Evolutionary conservation across 2,329 filamentous ascomycete genomes (phyloP).

Genomic region (Exophiala calicioides): DNA sequence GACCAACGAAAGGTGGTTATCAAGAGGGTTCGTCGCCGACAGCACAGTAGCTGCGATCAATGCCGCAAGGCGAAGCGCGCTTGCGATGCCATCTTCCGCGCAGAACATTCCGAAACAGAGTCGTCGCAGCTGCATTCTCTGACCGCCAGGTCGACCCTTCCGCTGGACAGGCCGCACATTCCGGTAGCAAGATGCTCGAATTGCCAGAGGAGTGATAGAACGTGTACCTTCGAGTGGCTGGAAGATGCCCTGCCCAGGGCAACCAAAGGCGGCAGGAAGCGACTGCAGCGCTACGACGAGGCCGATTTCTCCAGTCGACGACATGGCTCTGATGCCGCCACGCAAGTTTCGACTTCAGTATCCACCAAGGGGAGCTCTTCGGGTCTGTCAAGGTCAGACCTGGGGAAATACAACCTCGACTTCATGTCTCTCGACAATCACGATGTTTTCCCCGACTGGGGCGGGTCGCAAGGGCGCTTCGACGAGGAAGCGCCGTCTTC

Average conservation of each 20-base stretch:
- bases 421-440: not conserved
- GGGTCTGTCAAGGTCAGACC: not conserved
- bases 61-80: slow-evolving; percentile 11
- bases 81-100: slow-evolving; percentile 4
- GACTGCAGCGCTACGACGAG: not conserved
- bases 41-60: slow-evolving; percentile 16
- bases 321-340: not conserved
- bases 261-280: slow-evolving; percentile 6
- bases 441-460: not conserved
- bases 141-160: not conserved
- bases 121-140: not conserved
- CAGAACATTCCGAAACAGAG: not conserved
- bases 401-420: not conserved
- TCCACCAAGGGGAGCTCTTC: slow-evolving; percentile 1
- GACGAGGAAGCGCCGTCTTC: too few species aligned
- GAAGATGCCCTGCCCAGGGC: slow-evolving; percentile 2
- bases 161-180: not conserved
- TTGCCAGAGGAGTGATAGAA: slow-evolving; percentile 5
- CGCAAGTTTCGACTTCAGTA: not conserved
- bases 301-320: not conserved
- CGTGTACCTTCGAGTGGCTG: slow-evolving; percentile 11
- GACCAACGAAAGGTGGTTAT: slow-evolving; percentile 11
- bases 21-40: slow-evolving; percentile 11
- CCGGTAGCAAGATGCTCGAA: slow-evolving; percentile 4
- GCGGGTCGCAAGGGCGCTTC: not conserved